A percentile compares a stretch with the other conserved stretches of the same genome.
Evolutionary conservation across 2,329 filamentous ascomycete species (phyloP).

Genomic region (Camptophora hylomeconis): DNA sequence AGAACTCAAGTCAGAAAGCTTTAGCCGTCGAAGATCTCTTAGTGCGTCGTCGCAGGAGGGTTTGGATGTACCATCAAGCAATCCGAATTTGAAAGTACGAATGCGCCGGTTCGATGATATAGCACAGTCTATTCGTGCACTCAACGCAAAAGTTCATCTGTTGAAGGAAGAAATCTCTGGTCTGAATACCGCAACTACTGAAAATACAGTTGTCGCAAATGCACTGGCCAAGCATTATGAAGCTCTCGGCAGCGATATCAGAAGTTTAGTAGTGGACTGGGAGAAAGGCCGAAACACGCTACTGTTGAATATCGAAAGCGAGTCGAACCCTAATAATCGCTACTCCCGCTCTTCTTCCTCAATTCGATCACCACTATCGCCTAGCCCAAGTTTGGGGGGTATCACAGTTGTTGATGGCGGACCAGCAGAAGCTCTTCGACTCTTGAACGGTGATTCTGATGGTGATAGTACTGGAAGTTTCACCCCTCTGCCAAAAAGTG

Average conservation of each 20-base stretch:
- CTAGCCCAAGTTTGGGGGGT: constrained; percentile 33
- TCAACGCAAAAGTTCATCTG: constrained; percentile 90
- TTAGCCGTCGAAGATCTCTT: constrained; percentile 2
- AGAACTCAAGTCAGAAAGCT: constrained; percentile 1
- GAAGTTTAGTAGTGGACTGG: constrained; percentile 70
- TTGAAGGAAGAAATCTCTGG: constrained; percentile 79
- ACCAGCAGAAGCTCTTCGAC: constrained; percentile 58
- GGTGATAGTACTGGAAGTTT: constrained; percentile 28
- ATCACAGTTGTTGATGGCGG: constrained; percentile 39
- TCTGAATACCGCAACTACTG: constrained; percentile 49
- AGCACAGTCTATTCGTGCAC: constrained; percentile 75
- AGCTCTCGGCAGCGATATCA: constrained; percentile 78
- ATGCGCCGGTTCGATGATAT: constrained; percentile 78
- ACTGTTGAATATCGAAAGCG: constrained; percentile 56
- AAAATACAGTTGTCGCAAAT: constrained; percentile 57
- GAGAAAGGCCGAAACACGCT: constrained; percentile 75
- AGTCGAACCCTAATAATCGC: constrained; percentile 30
- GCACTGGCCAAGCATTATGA: constrained; percentile 84
- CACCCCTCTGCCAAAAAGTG: constrained; percentile 40
- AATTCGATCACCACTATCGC: constrained; percentile 28
- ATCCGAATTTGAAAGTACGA: constrained; percentile 74
- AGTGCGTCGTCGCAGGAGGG: not conserved
- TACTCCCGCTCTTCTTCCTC: constrained; percentile 10
- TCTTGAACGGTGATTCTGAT: constrained; percentile 58
- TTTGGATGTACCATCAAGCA: constrained; percentile 38